These are phyloP conservation scores for Helichrysum umbraculigerum DNA, from an alignment of 129 eudicot genomes.

Conservation along the genomic window DNA sequence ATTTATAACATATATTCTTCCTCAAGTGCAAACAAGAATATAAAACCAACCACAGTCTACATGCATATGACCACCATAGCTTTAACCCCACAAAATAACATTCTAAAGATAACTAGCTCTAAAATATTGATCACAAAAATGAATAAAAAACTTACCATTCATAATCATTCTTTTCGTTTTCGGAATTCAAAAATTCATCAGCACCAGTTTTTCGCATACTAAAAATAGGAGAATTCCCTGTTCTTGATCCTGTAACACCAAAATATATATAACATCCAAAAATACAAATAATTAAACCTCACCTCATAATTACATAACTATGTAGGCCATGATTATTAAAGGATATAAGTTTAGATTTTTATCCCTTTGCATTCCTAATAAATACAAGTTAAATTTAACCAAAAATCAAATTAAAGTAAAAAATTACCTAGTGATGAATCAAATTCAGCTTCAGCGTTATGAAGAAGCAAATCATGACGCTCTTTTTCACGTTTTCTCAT, in stretches of 20 bases:
- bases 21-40: slow-evolving; percentile 14
- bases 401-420: background rate
- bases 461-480: slow-evolving; percentile 55
- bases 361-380: background rate
- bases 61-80: slow-evolving; percentile 15
- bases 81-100: slow-evolving; percentile 30
- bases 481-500: slow-evolving; percentile 86
- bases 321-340: background rate
- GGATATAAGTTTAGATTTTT: background rate
- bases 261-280: background rate
- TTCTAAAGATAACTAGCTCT: background rate
- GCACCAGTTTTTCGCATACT: slow-evolving; percentile 63
- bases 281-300: background rate
- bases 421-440: slow-evolving; percentile 72
- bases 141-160: slow-evolving; percentile 61
- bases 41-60: slow-evolving; percentile 2
- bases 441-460: slow-evolving; percentile 61
- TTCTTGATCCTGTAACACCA: slow-evolving; percentile 54
- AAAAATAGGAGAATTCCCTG: slow-evolving; percentile 60
- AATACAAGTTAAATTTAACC: background rate
- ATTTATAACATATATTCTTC: slow-evolving; percentile 17
- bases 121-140: background rate
- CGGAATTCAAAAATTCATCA: slow-evolving; percentile 93
- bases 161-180: slow-evolving; percentile 91
- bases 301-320: background rate